These are phyloP conservation scores for Aspergillus amoenus DNA, from an alignment of 2,329 filamentous ascomycete species.

Conservation along the genomic window DNA sequence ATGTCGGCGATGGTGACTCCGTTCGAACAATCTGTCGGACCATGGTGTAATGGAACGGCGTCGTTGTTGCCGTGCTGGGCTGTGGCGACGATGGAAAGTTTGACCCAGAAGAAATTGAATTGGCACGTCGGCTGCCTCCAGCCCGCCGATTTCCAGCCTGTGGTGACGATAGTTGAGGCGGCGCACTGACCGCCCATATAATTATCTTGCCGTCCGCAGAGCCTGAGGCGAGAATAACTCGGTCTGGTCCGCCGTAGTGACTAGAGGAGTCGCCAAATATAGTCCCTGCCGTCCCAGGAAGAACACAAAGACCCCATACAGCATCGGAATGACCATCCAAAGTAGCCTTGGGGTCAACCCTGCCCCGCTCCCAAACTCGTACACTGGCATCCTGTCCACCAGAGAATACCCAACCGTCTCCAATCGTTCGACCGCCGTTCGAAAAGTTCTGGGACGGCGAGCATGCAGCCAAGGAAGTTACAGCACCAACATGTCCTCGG, in stretches of 20 bases:
- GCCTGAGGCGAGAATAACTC: slow-evolving; percentile 86
- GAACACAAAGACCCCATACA: slow-evolving; percentile 91
- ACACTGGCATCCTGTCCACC: slow-evolving; percentile 92
- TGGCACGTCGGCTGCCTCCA: slow-evolving; percentile 77
- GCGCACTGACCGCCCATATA: slow-evolving; percentile 90
- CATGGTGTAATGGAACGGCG: slow-evolving; percentile 82
- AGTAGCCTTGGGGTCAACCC: slow-evolving; percentile 92
- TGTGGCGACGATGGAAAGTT: slow-evolving; percentile 89
- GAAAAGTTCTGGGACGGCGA: slow-evolving; percentile 85
- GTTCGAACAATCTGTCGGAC: slow-evolving; percentile 79
- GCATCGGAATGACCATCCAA: slow-evolving; percentile 93
- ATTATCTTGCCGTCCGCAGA: slow-evolving; percentile 88
- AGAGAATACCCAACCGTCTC: slow-evolving; percentile 98
- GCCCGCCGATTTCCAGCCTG: slow-evolving; percentile 70
- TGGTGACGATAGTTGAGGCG: slow-evolving; percentile 80
- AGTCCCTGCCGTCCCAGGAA: slow-evolving; percentile 77
- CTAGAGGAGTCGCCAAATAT: slow-evolving; percentile 73
- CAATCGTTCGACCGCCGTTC: slow-evolving; percentile 80
- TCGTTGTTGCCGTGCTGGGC: slow-evolving; percentile 79
- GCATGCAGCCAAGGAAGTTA: slow-evolving; percentile 83
- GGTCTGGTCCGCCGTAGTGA: slow-evolving; percentile 76
- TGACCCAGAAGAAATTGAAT: slow-evolving; percentile 92
- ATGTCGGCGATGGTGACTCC: slow-evolving; percentile 75
- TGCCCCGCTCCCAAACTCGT: slow-evolving; percentile 90
- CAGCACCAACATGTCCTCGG: slow-evolving; percentile 85